Evolutionary conservation across 2,329 filamentous ascomycete species (phyloP).

Genomic region (Pseudocercospora crystallina): DNA sequence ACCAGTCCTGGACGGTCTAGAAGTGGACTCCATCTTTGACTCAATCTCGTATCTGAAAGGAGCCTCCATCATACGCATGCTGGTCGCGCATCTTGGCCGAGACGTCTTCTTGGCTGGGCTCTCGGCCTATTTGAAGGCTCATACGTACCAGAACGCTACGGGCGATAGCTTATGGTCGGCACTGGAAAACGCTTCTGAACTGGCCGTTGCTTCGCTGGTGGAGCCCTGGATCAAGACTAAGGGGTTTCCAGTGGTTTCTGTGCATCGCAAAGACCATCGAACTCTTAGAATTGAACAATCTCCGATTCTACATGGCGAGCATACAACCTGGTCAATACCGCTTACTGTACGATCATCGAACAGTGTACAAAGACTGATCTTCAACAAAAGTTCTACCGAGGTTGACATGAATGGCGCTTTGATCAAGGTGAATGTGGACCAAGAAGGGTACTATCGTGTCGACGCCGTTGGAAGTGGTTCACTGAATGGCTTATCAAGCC

Average conservation of each 20-base stretch:
- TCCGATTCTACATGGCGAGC: slow-evolving; percentile 87
- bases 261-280: slow-evolving; percentile 70
- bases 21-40: slow-evolving; percentile 98
- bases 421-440: slow-evolving; percentile 95
- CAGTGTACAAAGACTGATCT: slow-evolving; percentile 74
- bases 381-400: slow-evolving; percentile 69
- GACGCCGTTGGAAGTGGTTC: slow-evolving; percentile 83
- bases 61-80: slow-evolving; percentile 93
- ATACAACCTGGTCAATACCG: slow-evolving; percentile 85
- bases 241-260: slow-evolving; percentile 85
- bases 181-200: slow-evolving; percentile 82
- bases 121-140: slow-evolving; percentile 86
- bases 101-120: slow-evolving; percentile 91
- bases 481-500: slow-evolving; percentile 74
- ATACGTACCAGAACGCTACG: slow-evolving; percentile 92
- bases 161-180: slow-evolving; percentile 90
- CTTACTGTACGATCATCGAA: slow-evolving; percentile 79
- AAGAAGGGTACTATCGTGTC: slow-evolving; percentile 88
- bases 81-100: slow-evolving; percentile 91
- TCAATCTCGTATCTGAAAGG: slow-evolving; percentile 97
- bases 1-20: slow-evolving; percentile 88
- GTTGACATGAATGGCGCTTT: slow-evolving; percentile 83
- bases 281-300: slow-evolving; percentile 89
- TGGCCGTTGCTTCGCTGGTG: slow-evolving; percentile 90
- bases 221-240: slow-evolving; percentile 97